Percentiles rank a stretch among this genome's conserved stretches.
phyloP scores from a whole-genome alignment of 164 flowering plant species.

The Taxillus chinensis region DNA sequence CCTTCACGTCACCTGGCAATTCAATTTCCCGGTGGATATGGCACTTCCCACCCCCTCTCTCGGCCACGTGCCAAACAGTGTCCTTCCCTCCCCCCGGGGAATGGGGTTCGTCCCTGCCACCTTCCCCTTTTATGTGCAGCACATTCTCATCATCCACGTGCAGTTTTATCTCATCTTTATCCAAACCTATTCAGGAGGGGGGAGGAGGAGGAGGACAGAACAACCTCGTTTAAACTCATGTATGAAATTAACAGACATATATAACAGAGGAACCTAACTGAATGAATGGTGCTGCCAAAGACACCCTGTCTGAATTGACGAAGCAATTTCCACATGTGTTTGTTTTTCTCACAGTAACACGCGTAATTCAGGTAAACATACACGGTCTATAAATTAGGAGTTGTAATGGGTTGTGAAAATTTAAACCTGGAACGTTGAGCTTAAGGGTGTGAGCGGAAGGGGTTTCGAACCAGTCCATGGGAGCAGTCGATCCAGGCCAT shows the following conservation, averaged over 20 bases:
- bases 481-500: conserved; percentile 41
- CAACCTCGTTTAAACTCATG: too few species aligned
- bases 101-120: conserved; percentile 14
- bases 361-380: neutral
- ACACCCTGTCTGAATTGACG: too few species aligned
- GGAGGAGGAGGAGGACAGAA: too few species aligned
- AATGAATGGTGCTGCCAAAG: too few species aligned
- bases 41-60: conserved; percentile 37
- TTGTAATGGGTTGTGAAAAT: neutral
- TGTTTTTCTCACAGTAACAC: neutral
- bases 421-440: conserved; percentile 67
- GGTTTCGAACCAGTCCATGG: conserved; percentile 75
- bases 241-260: too few species aligned
- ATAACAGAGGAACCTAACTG: too few species aligned
- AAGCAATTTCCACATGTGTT: too few species aligned
- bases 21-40: conserved; percentile 46
- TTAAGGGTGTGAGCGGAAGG: conserved; percentile 59
- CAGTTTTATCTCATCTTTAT: conserved; percentile 60
- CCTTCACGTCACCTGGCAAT: conserved; percentile 72
- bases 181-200: conserved; percentile 28
- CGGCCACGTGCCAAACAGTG: conserved; percentile 49
- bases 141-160: conserved; percentile 65
- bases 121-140: conserved; percentile 43
- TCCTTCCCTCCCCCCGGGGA: conserved; percentile 21
- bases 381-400: neutral